Base-by-base conservation (phyloP, 1,284 basidiomycete genomes). In the Rhizoctonia solani region DNA sequence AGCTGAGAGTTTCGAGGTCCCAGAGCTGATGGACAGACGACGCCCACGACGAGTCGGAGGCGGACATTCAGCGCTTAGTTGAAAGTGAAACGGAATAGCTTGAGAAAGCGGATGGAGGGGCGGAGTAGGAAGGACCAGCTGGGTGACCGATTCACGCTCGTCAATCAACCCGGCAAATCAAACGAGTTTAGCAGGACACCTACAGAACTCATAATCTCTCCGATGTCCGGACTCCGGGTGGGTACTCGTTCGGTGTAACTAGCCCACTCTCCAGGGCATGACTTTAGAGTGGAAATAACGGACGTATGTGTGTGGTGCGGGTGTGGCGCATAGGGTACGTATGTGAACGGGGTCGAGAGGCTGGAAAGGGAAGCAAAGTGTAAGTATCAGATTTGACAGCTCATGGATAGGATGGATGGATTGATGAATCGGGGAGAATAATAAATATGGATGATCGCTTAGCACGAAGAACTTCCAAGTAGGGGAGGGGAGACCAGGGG, bases 211-310 rank as follows among this genome's bases (percentile, higher is more conserved):
- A 44, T 63, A 32, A 71, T 67, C 27, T 59, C 61, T 46, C 63
- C 68, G 14, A 66, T 66, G 4, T 67, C 39, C 11, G 70, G 68
- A 21, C 42, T 46, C 13, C 70, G 46, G 8, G 63, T 50, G 8
- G 70, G 66, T 6, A 71, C 66, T 21, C 58, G 53, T 30, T 68
- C 65, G 8, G 63, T 53, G 37, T 68, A 67, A n/a, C 53, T 52
- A 19, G 53, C 46, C 70, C 70, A 71, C 34, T 71, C 70, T 25
- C 69, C 70, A 27, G 70, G 70, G 39, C 63, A 50, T n/a, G 70
- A 29, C 34, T 71, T 71, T 47, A 71, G 55, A 27, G 70, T 59
- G n/a, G 70, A 41, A 29, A 69, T 30, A 27, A 71, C 69, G 4
- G 70, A 71, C 13, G 66, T 27, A 16, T 41, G 70, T 65, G 32